phyloP scores from a whole-genome alignment of 805 yeast genomes.

The Wickerhamiella spandovensis region DNA sequence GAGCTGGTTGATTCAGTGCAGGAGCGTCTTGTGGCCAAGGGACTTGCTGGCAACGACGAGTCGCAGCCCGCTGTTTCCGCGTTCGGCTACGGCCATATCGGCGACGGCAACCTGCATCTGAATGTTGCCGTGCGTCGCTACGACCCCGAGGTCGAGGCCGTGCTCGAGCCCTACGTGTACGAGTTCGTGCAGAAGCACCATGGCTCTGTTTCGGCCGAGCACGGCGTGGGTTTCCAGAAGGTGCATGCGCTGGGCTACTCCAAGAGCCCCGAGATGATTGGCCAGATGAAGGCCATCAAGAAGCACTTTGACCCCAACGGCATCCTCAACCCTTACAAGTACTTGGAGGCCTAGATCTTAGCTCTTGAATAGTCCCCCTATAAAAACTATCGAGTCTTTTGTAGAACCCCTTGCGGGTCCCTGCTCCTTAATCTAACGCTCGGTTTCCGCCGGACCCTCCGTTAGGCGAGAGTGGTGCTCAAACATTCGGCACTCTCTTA shows the following conservation, averaged over 20 bases:
- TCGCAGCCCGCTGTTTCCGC: slow-evolving; percentile 70
- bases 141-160: slow-evolving; percentile 60
- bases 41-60: slow-evolving; percentile 49
- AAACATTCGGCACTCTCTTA: too few species aligned
- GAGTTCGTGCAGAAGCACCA: slow-evolving; percentile 55
- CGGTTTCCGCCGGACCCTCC: too few species aligned
- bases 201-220: slow-evolving; percentile 95
- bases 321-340: slow-evolving; percentile 90
- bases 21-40: slow-evolving; percentile 40
- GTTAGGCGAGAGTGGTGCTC: too few species aligned
- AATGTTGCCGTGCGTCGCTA: slow-evolving; percentile 85
- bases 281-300: slow-evolving; percentile 67
- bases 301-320: slow-evolving; percentile 78
- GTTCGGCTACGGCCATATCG: slow-evolving; percentile 96
- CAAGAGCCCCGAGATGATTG: slow-evolving; percentile 57
- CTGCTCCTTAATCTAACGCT: too few species aligned
- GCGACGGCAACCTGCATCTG: slow-evolving; percentile 92
- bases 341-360: slow-evolving; percentile 31
- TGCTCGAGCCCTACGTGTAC: slow-evolving; percentile 86
- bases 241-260: slow-evolving; percentile 78
- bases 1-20: slow-evolving; percentile 71
- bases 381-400: neutral
- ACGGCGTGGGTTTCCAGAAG: slow-evolving; percentile 95
- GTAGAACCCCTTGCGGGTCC: too few species aligned
- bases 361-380: neutral